These are phyloP conservation scores for Astrocystis sublimbata DNA, from an alignment of 495 filamentous ascomycete species.

Conservation along the genomic window DNA sequence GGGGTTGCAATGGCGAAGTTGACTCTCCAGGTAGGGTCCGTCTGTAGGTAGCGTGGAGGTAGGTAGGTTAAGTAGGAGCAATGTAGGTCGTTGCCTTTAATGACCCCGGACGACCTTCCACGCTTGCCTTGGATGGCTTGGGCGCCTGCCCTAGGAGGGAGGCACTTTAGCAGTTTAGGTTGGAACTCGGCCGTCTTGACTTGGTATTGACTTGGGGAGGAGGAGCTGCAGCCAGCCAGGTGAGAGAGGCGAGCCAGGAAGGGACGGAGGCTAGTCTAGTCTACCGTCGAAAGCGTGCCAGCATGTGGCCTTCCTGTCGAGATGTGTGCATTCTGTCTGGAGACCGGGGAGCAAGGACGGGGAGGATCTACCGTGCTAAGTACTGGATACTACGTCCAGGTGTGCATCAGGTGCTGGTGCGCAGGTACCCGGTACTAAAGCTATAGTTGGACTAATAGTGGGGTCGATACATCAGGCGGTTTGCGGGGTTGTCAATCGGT, in stretches of 20 bases:
- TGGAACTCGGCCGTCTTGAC: not conserved
- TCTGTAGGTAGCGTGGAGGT: no score
- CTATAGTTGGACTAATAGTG: not conserved
- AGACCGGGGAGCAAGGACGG: not conserved
- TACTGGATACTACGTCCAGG: not conserved
- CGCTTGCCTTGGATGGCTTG: no score
- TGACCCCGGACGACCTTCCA: no score
- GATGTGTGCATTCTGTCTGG: not conserved
- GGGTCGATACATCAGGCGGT: not conserved
- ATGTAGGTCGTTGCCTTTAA: not conserved
- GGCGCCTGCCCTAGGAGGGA: no score
- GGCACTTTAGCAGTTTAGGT: not conserved
- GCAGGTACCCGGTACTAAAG: not conserved
- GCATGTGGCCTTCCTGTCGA: slow-evolving; percentile 5
- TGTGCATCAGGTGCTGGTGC: not conserved
- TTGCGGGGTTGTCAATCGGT: slow-evolving; percentile 12
- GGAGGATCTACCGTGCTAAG: not conserved
- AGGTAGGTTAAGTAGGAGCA: no score
- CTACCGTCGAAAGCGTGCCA: not conserved
- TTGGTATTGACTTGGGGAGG: no score
- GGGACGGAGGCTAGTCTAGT: slow-evolving; percentile 7
- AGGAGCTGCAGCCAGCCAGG: no score
- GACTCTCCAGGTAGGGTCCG: not conserved
- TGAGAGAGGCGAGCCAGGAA: not conserved
- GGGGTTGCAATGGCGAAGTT: slow-evolving; percentile 12